A percentile compares a stretch with the other conserved stretches of the same genome.
Conservation (phyloP, 257 asterid species). For the Schizonepeta tenuifolia region DNA sequence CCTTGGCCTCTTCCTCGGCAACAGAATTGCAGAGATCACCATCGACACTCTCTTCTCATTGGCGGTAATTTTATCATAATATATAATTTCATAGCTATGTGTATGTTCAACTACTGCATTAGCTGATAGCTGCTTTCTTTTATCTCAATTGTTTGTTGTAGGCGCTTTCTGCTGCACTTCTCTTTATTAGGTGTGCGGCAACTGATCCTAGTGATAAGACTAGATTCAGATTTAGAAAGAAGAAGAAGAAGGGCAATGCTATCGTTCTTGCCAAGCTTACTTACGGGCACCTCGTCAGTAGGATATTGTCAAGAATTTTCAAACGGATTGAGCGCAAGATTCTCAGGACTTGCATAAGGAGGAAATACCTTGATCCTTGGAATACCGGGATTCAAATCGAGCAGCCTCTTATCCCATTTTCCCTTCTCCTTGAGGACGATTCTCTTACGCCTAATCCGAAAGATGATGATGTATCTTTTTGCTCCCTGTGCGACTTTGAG, state of each 20-base stretch:
- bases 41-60: conserved; percentile 62
- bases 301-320: conserved; percentile 63
- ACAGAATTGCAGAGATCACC: conserved; percentile 62
- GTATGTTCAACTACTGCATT: not conserved
- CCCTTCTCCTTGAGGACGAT: conserved; percentile 67
- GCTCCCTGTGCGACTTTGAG: conserved; percentile 90
- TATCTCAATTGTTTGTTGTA: conserved; percentile 18
- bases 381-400: conserved; percentile 55
- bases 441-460: conserved; percentile 59
- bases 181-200: conserved; percentile 77
- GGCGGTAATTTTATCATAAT: conserved; percentile 49
- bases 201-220: conserved; percentile 85
- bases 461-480: conserved; percentile 74
- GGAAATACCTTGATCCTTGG: conserved; percentile 82
- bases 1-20: conserved; percentile 79
- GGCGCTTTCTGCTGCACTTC: conserved; percentile 73
- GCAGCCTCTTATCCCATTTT: conserved; percentile 76
- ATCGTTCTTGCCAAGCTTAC: conserved; percentile 43
- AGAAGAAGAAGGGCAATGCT: conserved; percentile 43
- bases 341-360: conserved; percentile 73
- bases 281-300: conserved; percentile 50
- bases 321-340: conserved; percentile 75
- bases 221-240: conserved; percentile 63
- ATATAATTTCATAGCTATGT: not conserved
- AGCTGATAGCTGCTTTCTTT: conserved; percentile 2